Conservation (phyloP, 768 basidiomycete species). For the Coprinopsis sp. region DNA sequence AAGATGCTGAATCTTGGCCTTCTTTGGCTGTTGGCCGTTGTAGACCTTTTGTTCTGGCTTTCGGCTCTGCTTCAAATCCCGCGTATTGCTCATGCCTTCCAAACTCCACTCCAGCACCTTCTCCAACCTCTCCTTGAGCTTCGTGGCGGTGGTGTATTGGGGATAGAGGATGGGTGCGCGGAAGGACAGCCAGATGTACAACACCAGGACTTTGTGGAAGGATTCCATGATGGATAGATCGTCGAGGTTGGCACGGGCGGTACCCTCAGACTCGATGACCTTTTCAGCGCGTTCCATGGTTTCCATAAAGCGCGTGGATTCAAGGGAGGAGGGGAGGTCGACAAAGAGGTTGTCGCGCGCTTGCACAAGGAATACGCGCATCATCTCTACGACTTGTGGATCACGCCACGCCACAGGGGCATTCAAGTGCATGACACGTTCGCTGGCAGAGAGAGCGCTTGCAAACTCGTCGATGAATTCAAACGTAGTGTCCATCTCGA, state of each 20-base stretch:
- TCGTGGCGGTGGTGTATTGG: conserved; percentile 43
- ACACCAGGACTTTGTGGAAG: conserved; percentile 67
- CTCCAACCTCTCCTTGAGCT: conserved; percentile 62
- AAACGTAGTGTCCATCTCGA: not conserved
- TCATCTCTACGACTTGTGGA: conserved; percentile 22
- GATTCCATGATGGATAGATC: conserved; percentile 47
- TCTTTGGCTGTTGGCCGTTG: too few relatives aligned
- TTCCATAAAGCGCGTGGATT: conserved; percentile 32
- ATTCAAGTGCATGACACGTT: conserved; percentile 40
- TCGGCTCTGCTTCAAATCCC: too few relatives aligned
- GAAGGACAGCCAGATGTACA: conserved; percentile 83
- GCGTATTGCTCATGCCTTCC: conserved; percentile 35
- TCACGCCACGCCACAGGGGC: conserved; percentile 58
- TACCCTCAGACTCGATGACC: conserved; percentile 25
- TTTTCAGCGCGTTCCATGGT: conserved; percentile 39
- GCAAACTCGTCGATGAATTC: conserved; percentile 28
- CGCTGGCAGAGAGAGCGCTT: conserved; percentile 35
- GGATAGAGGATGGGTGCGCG: conserved; percentile 66
- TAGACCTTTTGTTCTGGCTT: too few relatives aligned
- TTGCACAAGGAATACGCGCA: conserved; percentile 43
- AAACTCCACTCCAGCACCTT: conserved; percentile 61
- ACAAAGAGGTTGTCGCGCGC: conserved; percentile 33
- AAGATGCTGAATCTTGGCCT: too few relatives aligned
- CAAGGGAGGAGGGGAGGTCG: conserved; percentile 33
- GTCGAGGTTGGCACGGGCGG: not conserved